Percentiles rank a stretch among this genome's conserved stretches.
These are phyloP conservation scores for Malus sieversii DNA, from an alignment of 306 rosid species.

Conservation along the genomic window DNA sequence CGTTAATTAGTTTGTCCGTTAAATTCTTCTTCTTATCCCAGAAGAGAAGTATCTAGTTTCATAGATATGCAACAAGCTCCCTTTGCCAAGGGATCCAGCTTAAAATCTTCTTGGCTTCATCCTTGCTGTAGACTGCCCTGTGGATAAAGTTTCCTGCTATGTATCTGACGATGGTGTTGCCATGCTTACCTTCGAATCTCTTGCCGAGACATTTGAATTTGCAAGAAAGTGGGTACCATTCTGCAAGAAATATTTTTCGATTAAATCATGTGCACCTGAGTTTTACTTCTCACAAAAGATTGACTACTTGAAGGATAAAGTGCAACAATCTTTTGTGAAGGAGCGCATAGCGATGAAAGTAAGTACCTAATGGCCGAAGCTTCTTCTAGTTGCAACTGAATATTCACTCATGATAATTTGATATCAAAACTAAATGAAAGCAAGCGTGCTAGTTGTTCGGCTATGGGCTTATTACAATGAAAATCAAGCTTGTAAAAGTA, in stretches of 20 bases:
- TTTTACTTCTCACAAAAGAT: slow-evolving; percentile 95
- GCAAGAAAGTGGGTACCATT: slow-evolving; percentile 95
- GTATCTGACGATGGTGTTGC: slow-evolving; percentile 99
- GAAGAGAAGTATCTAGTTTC: no score
- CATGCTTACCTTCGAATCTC: slow-evolving; percentile 88
- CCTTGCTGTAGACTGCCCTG: slow-evolving; percentile 93
- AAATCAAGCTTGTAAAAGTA: no score
- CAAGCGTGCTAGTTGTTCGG: neutral
- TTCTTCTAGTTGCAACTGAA: slow-evolving; percentile 5
- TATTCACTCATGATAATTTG: neutral
- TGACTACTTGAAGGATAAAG: slow-evolving; percentile 89
- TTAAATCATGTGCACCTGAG: slow-evolving; percentile 95
- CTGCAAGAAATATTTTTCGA: slow-evolving; percentile 60
- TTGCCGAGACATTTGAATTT: slow-evolving; percentile 85
- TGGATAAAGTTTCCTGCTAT: slow-evolving; percentile 91
- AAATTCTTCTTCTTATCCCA: no score
- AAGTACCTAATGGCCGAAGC: slow-evolving; percentile 22
- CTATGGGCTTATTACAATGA: no score
- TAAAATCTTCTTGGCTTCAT: slow-evolving; percentile 12
- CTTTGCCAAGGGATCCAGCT: no score
- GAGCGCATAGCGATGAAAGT: slow-evolving; percentile 99
- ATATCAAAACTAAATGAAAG: neutral
- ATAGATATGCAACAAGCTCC: no score
- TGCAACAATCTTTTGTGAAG: slow-evolving; percentile 92
- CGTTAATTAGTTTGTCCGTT: no score